Base-by-base conservation (phyloP, 2,329 filamentous ascomycete genomes). In the Atkinsonella texensis region DNA sequence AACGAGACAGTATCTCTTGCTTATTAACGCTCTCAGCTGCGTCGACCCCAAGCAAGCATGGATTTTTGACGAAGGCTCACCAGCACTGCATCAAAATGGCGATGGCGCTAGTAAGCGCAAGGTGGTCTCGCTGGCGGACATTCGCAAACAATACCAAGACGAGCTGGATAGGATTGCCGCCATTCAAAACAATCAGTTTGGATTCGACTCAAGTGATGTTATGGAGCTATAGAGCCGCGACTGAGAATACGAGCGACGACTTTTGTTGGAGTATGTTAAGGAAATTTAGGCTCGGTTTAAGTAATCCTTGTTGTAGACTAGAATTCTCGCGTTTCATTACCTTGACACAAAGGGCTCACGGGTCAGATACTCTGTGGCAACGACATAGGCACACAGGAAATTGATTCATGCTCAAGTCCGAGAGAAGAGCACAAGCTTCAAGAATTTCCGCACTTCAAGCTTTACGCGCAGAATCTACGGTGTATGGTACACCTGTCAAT, bases 11-110 rank as follows among this genome's bases (percentile, higher is more conserved):
- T 93, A 95, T 60, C 72, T 97, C n/a, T 77, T 89, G 55, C 78
- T 98, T 44, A 95, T 98, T 71, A 98, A 98, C 65, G 84, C 89
- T 1, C 74, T 98, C 54, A 88, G 86, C 57, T 95, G 89, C 56
- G 89, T 96, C 41, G 82, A 87, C 47, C 74, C 83, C 53, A 81
- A 78, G 58, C 81, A 87, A 55, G 86, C 95, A 61, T 98, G 94
- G 79, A 80, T 95, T 64, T 82, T 79, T 47, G 61, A 66, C 65
- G 63, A 68, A 49, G 60, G 64, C 12, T 51, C 57, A 9, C 50
- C 57, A 9, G 58, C 52, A 6, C 52, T 54, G n/a, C 58, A 57
- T 39, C 62, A 60, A 17, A 58, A 58, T 38, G 58, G 55, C 4
- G 54, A 53, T 9, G 50, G 39, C 9, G 52, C 52, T 39, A 59